Evolutionary conservation across 441 rosid species (phyloP), one percentile per base, ranked within the genome.

Genomic region (Geranium incanum): DNA sequence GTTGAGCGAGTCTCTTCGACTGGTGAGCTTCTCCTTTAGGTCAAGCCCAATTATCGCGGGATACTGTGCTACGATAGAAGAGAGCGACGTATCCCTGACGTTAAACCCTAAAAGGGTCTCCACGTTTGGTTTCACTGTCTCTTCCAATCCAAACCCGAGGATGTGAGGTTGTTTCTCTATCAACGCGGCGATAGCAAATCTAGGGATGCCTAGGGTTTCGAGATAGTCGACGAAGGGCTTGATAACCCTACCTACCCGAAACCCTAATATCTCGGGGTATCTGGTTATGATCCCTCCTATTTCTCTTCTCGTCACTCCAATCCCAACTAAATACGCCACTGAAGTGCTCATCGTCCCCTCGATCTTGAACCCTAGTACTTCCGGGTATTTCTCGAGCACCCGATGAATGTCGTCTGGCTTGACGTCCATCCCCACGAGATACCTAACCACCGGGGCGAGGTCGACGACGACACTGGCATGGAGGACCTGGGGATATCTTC

Each of bases 281-380:
- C 86, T 79, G 66, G 98, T 91, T 78, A 91, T 74, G 72, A 87
- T 81, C 43, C 85, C 87, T 37, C 97, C 98, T 74, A 91, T 82
- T 78, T 88, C 95, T 80, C 96, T 94, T 81, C 96, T 88, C 55
- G 92, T 84, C 43, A 89, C 90, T 66, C 95, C 98, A 72, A 94
- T 88, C 68, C 96, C 98, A n/a, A 88, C 89, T 77, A 94, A 74
- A 79, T 89, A 94, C 77, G 98, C 96, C 5, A 94, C 95, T 0
- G 98, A 89, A 28, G 97, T 94, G 82, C 98, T 91, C 96, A 94
- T 94, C 8, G 97, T 91, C 39, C 98, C 98, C 82, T 94, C 97
- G 41, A 94, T 92, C 86, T 94, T 94, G 82, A 94, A 91, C 18
- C 98, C 98, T 68, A 91, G 70, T 39, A 94, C 87, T 76, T 91